Percentiles rank a stretch among this genome's conserved stretches.
Evolutionary conservation across 2,329 filamentous ascomycete species (phyloP).

Genomic region (Corynespora cassiicola): DNA sequence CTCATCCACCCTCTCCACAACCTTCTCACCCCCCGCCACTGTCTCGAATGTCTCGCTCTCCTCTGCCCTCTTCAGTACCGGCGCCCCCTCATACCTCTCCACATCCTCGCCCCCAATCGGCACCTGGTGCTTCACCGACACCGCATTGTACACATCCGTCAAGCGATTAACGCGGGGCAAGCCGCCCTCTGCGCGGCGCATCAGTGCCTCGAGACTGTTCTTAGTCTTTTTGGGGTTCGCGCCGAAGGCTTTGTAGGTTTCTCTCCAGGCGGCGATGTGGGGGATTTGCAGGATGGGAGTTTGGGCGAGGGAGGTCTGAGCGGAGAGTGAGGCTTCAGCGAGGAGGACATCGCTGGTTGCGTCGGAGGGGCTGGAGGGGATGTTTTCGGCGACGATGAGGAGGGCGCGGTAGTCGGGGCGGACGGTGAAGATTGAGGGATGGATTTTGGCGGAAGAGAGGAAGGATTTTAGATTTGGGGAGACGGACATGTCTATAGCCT

Average conservation of each 20-base stretch:
- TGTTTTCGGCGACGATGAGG: conserved; percentile 40
- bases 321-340: conserved; percentile 31
- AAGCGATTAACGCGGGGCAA: conserved; percentile 47
- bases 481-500: too few relatives aligned
- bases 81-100: conserved; percentile 44
- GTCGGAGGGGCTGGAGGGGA: conserved; percentile 41
- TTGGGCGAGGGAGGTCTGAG: conserved; percentile 14
- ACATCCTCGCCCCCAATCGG: conserved; percentile 49
- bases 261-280: conserved; percentile 47
- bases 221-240: conserved; percentile 47
- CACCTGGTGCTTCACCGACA: conserved; percentile 48
- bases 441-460: conserved; percentile 13
- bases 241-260: conserved; percentile 48
- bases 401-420: conserved; percentile 48
- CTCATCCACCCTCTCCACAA: conserved; percentile 23
- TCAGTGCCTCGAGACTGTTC: conserved; percentile 47
- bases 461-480: conserved; percentile 1
- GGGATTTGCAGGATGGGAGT: conserved; percentile 37
- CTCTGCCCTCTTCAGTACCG: conserved; percentile 37
- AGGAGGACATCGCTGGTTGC: conserved; percentile 35
- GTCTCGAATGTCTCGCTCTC: conserved; percentile 45
- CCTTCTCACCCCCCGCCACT: conserved; percentile 32
- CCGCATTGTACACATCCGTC: conserved; percentile 50
- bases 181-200: conserved; percentile 39
- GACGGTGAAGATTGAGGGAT: conserved; percentile 38